Base-by-base conservation (phyloP, 768 basidiomycete genomes). In the Mycena vulgaris region DNA sequence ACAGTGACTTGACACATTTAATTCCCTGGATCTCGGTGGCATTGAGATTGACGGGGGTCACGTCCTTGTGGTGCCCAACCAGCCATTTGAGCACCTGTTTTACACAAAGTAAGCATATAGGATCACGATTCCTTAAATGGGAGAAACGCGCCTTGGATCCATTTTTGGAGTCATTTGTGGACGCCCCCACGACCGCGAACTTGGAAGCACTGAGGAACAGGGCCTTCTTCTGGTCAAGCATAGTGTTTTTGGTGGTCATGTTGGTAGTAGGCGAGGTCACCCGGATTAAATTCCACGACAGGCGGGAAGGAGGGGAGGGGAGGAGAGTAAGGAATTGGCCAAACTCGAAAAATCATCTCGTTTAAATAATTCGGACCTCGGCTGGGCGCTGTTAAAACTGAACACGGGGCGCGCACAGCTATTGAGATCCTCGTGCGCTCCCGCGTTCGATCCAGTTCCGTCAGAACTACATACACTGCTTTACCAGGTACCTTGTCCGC, bases 111-210 rank as follows among this genome's bases (percentile, higher is more conserved):
- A 21, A 23, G 62, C 37, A 13, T 21, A 30, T 19, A 5, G 33
- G 45, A 69, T 21, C 52, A 51, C 10, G 39, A 16, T 25, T 17
- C 33, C 49, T 40, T n/a, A 42, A 49, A 55, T 48, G n/a, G 62
- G 56, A 42, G 25, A 40, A 37, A 23, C 28, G 27, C 11, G 55
- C 72, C 58, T 71, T 67, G 21, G 30, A 47, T 39, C 72, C 72
- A 61, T 60, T 67, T 78, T 90, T 91, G 47, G 81, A 75, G 65
- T 81, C 79, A 75, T 88, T 85, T 27, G 83, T 88, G 45, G 87
- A 89, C 2, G 89, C 89, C 19, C 89, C 89, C 2, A 88, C 86
- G 11, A 90, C 89, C 17, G 89, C 89, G 57, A 80, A 90, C 58
- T 82, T 75, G 16, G 52, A n/a, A 14, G 64, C 66, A 37, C 51